phyloP scores from a whole-genome alignment of 306 rosid species.

The Ochetophila trinervis region DNA sequence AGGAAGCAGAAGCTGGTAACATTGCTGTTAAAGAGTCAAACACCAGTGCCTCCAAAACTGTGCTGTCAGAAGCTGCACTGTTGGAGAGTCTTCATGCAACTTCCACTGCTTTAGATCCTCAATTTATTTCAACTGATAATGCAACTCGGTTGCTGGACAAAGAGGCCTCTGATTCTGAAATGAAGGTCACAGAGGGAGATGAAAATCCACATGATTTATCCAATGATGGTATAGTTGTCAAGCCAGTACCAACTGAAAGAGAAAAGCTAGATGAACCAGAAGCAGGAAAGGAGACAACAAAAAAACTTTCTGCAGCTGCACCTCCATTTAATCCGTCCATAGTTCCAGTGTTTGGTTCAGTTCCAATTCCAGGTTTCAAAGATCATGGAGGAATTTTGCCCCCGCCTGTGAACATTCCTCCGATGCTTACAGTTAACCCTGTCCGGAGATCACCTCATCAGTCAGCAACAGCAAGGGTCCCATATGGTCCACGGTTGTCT shows the following conservation, averaged over 20 bases:
- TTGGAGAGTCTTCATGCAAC: slow-evolving; percentile 30
- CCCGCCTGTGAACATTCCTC: slow-evolving; percentile 85
- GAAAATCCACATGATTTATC: slow-evolving; percentile 36
- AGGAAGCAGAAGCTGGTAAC: slow-evolving; percentile 37
- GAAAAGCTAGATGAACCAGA: slow-evolving; percentile 73
- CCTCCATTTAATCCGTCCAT: slow-evolving; percentile 90
- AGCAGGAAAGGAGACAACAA: slow-evolving; percentile 72
- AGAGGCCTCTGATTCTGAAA: slow-evolving; percentile 24
- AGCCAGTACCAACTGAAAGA: slow-evolving; percentile 41
- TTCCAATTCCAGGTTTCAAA: slow-evolving; percentile 68
- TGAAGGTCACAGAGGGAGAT: slow-evolving; percentile 33
- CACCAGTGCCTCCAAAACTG: slow-evolving; percentile 22
- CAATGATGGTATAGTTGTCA: slow-evolving; percentile 22
- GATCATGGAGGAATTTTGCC: slow-evolving; percentile 94
- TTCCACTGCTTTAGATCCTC: slow-evolving; percentile 24
- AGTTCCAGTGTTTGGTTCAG: slow-evolving; percentile 77
- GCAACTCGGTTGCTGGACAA: slow-evolving; percentile 26
- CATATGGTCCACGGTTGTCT: slow-evolving; percentile 92
- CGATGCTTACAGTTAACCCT: slow-evolving; percentile 76
- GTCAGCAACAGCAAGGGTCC: slow-evolving; percentile 94
- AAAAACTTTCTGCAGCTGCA: slow-evolving; percentile 97
- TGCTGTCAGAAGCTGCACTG: slow-evolving; percentile 27
- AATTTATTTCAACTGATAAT: slow-evolving; percentile 33
- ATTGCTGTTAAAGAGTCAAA: slow-evolving; percentile 18
- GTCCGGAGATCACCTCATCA: slow-evolving; percentile 89